A percentile compares a stretch with the other conserved stretches of the same genome.
phyloP scores from a whole-genome alignment of 768 basidiomycete species.

The Suillus brevipes region DNA sequence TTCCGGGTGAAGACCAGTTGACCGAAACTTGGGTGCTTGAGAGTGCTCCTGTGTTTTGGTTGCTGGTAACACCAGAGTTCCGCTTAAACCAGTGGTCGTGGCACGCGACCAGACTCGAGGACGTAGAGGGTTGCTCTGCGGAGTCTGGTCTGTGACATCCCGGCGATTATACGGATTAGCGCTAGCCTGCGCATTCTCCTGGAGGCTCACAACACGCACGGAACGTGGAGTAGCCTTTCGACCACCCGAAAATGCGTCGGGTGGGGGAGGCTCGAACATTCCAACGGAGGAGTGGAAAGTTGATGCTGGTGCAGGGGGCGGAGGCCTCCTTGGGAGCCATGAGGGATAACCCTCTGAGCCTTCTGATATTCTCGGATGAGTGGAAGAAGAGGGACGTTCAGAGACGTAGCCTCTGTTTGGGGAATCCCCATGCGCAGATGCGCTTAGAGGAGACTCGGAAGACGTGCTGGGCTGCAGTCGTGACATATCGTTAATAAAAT shows the following conservation, averaged over 20 bases:
- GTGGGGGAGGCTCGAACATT: conserved; percentile 34
- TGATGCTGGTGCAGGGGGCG: conserved; percentile 72
- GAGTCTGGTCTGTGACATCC: conserved; percentile 54
- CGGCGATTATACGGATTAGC: conserved; percentile 37
- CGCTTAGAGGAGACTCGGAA: conserved; percentile 33
- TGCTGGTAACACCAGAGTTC: conserved; percentile 44
- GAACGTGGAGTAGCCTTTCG: conserved; percentile 79
- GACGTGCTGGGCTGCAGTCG: conserved; percentile 32
- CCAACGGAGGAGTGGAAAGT: conserved; percentile 62
- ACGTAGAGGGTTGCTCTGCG: conserved; percentile 40
- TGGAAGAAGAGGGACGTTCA: conserved; percentile 36
- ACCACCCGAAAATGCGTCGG: conserved; percentile 45
- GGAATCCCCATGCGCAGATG: conserved; percentile 20
- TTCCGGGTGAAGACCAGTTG: conserved; percentile 66
- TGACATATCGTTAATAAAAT: conserved; percentile 39
- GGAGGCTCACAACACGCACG: conserved; percentile 76
- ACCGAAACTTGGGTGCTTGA: conserved; percentile 66
- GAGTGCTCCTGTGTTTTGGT: conserved; percentile 33
- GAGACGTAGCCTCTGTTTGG: conserved; percentile 33
- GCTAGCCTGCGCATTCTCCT: conserved; percentile 45
- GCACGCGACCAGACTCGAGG: conserved; percentile 62
- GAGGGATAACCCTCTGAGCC: conserved; percentile 74
- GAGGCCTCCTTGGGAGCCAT: conserved; percentile 80
- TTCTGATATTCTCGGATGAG: conserved; percentile 38
- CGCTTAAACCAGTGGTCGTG: conserved; percentile 44